Evolutionary conservation across 2,329 filamentous ascomycete genomes (phyloP), one percentile per base, ranked within the genome.

Genomic region (Botrytis elliptica): DNA sequence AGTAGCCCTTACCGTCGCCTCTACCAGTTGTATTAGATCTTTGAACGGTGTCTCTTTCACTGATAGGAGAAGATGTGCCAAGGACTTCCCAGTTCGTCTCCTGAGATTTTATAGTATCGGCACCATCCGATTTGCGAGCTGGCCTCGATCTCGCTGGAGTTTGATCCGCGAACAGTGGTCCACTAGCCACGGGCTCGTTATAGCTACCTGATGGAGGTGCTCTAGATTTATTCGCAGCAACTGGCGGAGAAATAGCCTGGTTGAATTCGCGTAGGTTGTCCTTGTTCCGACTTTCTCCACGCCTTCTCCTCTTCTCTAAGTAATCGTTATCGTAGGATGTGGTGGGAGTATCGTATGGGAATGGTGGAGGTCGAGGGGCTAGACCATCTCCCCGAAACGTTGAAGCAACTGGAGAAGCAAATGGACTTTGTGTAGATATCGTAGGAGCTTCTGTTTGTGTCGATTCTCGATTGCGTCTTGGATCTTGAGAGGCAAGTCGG

Each of bases 201-300:
- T 89, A 90, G 79, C 87, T 89, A 52, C 86, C 78, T 7, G 91
- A 89, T 57, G 88, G 88, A 14, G 81, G 80, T 44, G 84, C 86
- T 78, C 85, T 86, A 72, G 90, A 88, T 42, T 86, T 87, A 77
- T 92, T 90, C 76, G 91, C 88, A 49, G 87, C 89, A 68, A 85
- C 83, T 29, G 88, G 86, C 18, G 83, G 84, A 63, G 84, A 74
- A 44, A 62, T 46, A 33, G 75, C 22, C 42, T 72, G 68, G 18
- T 73, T 73, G 16, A 74, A 71, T 57, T 84, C 82, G 75, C 82
- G 76, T 22, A 82, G 80, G 74, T 84, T 80, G 60, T 85, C 84
- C 74, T 84, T 83, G 75, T 84, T 82, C 73, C 81, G 83, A 76
- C 81, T 84, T 65, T 83, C 82, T 44, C 42, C 71, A 71, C 84